phyloP scores from a whole-genome alignment of 2,329 filamentous ascomycete species.

The Apiospora rasikravindrae region DNA sequence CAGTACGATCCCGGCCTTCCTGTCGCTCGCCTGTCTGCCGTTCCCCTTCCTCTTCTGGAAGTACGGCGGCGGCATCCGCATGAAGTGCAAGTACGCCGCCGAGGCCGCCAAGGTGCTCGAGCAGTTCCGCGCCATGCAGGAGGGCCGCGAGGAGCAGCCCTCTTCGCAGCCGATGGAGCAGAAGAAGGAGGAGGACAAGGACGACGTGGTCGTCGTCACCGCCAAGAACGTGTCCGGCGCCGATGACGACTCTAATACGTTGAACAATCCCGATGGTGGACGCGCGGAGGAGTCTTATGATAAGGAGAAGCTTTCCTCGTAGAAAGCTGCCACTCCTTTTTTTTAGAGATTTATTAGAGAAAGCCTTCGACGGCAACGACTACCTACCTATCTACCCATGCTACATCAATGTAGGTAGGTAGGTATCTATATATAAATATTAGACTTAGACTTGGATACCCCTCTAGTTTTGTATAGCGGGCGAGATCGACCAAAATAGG shows the following conservation, averaged over 20 bases:
- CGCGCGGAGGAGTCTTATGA: background rate
- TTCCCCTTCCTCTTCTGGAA: slow-evolving; percentile 75
- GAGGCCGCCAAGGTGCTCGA: slow-evolving; percentile 63
- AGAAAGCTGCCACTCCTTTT: background rate
- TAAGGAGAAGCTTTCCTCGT: slow-evolving; percentile 1
- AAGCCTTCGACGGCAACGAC: background rate
- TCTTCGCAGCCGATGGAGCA: background rate
- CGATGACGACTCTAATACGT: background rate
- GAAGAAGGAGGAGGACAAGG: background rate
- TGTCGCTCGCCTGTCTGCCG: slow-evolving; percentile 60
- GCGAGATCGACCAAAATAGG: background rate
- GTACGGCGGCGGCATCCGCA: slow-evolving; percentile 68
- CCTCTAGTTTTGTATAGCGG: slow-evolving; percentile 4
- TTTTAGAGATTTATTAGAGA: background rate
- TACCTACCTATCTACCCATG: background rate
- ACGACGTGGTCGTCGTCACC: background rate
- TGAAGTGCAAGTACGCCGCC: slow-evolving; percentile 72
- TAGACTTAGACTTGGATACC: slow-evolving; percentile 16
- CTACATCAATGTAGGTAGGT: background rate
- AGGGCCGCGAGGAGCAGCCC: background rate
- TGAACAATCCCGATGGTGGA: background rate
- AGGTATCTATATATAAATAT: background rate
- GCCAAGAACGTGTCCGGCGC: background rate
- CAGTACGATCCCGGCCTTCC: slow-evolving; percentile 59
- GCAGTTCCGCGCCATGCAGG: slow-evolving; percentile 17